Conservation (phyloP, 1,284 basidiomycete species). For the Chondrostereum purpureum region DNA sequence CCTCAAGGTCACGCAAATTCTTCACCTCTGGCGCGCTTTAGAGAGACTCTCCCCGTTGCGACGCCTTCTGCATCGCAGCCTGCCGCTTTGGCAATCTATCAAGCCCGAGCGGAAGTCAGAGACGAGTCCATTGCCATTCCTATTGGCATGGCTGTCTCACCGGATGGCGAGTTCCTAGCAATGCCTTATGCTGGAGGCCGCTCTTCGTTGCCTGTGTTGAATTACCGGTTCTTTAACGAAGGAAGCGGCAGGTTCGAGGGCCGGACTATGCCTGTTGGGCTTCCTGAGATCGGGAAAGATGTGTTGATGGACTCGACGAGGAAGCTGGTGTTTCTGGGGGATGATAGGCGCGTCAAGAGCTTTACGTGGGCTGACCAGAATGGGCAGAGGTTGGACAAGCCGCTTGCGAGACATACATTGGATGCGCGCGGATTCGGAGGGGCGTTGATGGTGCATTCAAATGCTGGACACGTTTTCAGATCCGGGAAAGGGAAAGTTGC, state of each 20-base stretch:
- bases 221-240: neutral
- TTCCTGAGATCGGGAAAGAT: neutral
- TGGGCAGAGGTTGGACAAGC: too few species aligned
- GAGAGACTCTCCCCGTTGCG: conserved; percentile 12
- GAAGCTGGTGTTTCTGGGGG: neutral
- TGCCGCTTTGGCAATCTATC: conserved; percentile 23
- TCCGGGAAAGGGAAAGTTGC: neutral
- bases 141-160: conserved; percentile 19
- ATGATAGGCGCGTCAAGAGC: neutral
- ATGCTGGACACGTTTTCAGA: neutral
- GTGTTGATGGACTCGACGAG: neutral
- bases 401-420: too few species aligned
- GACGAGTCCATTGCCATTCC: conserved; percentile 16
- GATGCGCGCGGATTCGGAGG: neutral
- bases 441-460: neutral
- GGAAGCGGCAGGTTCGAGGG: neutral
- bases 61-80: conserved; percentile 18
- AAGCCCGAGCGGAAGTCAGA: conserved; percentile 31
- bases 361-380: neutral
- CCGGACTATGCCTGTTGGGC: neutral
- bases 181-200: neutral
- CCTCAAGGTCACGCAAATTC: conserved; percentile 23
- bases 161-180: conserved; percentile 17
- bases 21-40: conserved; percentile 28
- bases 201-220: neutral